Percentiles rank a stretch among this genome's conserved stretches.
Evolutionary conservation across 257 asterid species (phyloP).

Genomic region (Salvia rosmarinus): DNA sequence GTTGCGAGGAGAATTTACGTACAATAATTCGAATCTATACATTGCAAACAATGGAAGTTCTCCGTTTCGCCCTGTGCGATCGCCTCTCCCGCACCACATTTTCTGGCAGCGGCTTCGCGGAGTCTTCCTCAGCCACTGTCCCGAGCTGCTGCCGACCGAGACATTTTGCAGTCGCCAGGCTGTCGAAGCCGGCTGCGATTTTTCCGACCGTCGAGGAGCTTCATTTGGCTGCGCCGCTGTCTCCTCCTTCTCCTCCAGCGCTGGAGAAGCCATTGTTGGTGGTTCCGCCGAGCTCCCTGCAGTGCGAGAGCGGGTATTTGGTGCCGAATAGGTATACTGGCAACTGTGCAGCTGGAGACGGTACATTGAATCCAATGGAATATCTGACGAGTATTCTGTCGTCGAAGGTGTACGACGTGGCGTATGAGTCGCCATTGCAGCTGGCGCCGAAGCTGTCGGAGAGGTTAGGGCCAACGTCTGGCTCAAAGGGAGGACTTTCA

Average conservation of each 20-base stretch:
- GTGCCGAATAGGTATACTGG: slow-evolving; percentile 44
- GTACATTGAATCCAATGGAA: slow-evolving; percentile 59
- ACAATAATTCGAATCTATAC: not conserved
- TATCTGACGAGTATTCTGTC: slow-evolving; percentile 79
- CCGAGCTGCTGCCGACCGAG: slow-evolving; percentile 33
- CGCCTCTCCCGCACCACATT: slow-evolving; percentile 44
- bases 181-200: slow-evolving; percentile 44
- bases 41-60: slow-evolving; percentile 46
- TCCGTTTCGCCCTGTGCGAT: slow-evolving; percentile 44
- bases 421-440: slow-evolving; percentile 82
- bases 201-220: slow-evolving; percentile 37
- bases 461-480: slow-evolving; percentile 70
- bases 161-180: slow-evolving; percentile 35
- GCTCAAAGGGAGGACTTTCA: slow-evolving; percentile 95
- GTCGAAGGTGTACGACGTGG: slow-evolving; percentile 94
- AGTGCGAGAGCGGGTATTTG: slow-evolving; percentile 67
- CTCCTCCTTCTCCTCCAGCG: slow-evolving; percentile 24
- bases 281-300: slow-evolving; percentile 63
- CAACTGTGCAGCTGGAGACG: slow-evolving; percentile 27
- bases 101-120: slow-evolving; percentile 34
- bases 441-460: slow-evolving; percentile 72
- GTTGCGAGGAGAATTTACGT: not conserved
- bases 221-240: slow-evolving; percentile 14
- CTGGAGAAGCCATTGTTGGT: slow-evolving; percentile 42
- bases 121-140: slow-evolving; percentile 33